A percentile compares a stretch with the other conserved stretches of the same genome.
These are phyloP conservation scores for Meira nashicola DNA, from an alignment of 1,284 basidiomycete genomes.

Conservation along the genomic window DNA sequence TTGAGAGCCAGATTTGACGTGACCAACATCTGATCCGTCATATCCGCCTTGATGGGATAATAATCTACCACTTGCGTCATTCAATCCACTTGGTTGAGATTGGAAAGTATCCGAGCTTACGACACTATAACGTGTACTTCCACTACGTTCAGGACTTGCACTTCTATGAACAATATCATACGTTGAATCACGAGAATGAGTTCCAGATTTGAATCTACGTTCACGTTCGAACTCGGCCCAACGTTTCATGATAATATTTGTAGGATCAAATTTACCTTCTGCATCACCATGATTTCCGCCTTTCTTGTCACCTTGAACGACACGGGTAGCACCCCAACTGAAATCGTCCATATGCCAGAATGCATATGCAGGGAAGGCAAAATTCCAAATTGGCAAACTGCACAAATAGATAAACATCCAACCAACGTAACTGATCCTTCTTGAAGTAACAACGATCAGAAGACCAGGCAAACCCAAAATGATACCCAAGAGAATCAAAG, in stretches of 20 bases:
- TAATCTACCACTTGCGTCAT: conserved; percentile 18
- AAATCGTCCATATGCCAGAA: conserved; percentile 56
- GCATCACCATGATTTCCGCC: conserved; percentile 44
- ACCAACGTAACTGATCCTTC: conserved; percentile 54
- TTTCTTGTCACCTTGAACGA: conserved; percentile 51
- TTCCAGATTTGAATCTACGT: conserved; percentile 82
- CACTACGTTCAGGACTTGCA: conserved; percentile 41
- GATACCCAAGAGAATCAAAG: conserved; percentile 52
- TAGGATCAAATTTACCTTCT: conserved; percentile 87
- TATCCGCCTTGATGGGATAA: background rate
- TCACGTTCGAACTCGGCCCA: conserved; percentile 99
- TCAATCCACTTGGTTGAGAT: conserved; percentile 32
- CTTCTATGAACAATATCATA: conserved; percentile 57
- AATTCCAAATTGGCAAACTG: conserved; percentile 57
- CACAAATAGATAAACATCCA: conserved; percentile 56
- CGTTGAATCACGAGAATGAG: conserved; percentile 72
- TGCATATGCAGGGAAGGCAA: conserved; percentile 52
- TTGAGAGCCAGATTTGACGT: conserved; percentile 24
- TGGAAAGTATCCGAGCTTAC: conserved; percentile 40
- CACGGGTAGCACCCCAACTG: conserved; percentile 55
- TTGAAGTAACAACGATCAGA: conserved; percentile 55
- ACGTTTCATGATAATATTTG: conserved; percentile 95
- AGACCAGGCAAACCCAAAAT: conserved; percentile 56
- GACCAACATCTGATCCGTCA: conserved; percentile 25
- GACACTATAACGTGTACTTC: conserved; percentile 39